phyloP scores from a whole-genome alignment of 2,329 filamentous ascomycete species.

The Pseudonectria foliicola region DNA sequence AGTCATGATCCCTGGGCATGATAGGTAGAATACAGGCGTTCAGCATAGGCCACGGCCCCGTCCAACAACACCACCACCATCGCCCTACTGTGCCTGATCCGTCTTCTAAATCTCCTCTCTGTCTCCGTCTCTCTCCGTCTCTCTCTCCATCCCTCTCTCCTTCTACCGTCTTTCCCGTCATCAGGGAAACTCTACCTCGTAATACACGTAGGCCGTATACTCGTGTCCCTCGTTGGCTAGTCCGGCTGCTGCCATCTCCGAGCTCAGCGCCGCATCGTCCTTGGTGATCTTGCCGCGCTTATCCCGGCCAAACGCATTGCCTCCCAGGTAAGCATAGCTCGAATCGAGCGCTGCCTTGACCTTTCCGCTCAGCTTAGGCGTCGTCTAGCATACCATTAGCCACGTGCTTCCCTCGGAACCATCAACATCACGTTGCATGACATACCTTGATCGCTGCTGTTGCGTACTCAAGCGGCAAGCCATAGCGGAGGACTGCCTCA shows the following conservation, averaged over 20 bases:
- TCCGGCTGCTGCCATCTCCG: slow-evolving; percentile 76
- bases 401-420: not conserved
- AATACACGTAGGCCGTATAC: slow-evolving; percentile 96
- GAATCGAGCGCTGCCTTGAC: slow-evolving; percentile 72
- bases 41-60: slow-evolving; percentile 14
- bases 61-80: no score
- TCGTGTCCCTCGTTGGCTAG: slow-evolving; percentile 65
- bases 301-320: slow-evolving; percentile 88
- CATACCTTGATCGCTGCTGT: slow-evolving; percentile 77
- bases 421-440: slow-evolving; percentile 3
- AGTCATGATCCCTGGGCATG: slow-evolving; percentile 15
- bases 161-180: slow-evolving; percentile 1
- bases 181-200: slow-evolving; percentile 74
- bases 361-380: slow-evolving; percentile 73
- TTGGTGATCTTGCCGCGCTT: slow-evolving; percentile 89
- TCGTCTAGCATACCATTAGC: slow-evolving; percentile 52
- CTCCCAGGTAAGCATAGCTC: slow-evolving; percentile 84
- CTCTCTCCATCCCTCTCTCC: slow-evolving; percentile 1
- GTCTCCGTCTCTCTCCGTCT: slow-evolving; percentile 5
- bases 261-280: slow-evolving; percentile 72
- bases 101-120: slow-evolving; percentile 4
- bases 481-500: slow-evolving; percentile 95
- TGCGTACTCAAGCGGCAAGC: slow-evolving; percentile 83
- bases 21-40: slow-evolving; percentile 24
- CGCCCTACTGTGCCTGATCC: no score